A percentile compares a stretch with the other conserved stretches of the same genome.
These are phyloP conservation scores for Hymenoscyphus repandus DNA, from an alignment of 2,329 filamentous ascomycete species.

Conservation along the genomic window DNA sequence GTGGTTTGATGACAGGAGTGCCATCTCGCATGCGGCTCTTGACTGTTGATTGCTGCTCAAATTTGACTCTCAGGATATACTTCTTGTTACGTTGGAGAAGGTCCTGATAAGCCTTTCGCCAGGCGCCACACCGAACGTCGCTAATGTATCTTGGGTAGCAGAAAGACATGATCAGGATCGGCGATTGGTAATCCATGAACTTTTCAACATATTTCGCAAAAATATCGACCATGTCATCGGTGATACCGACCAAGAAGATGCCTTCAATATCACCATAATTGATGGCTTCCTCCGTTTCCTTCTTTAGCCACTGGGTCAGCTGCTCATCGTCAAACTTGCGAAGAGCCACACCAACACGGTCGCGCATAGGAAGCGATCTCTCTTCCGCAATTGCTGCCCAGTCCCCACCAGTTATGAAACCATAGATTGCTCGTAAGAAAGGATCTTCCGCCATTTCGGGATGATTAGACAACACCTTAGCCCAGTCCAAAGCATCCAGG, in stretches of 20 bases:
- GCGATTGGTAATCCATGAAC: conserved; percentile 74
- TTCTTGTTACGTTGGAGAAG: conserved; percentile 68
- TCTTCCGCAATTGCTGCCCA: conserved; percentile 73
- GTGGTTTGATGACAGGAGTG: conserved; percentile 55
- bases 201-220: conserved; percentile 71
- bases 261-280: conserved; percentile 69
- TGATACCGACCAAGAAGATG: conserved; percentile 72
- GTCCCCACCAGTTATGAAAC: conserved; percentile 69
- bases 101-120: conserved; percentile 67
- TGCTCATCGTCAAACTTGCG: conserved; percentile 58
- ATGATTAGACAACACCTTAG: conserved; percentile 23
- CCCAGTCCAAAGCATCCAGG: conserved; percentile 27
- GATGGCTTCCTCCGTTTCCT: conserved; percentile 57
- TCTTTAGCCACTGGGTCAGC: conserved; percentile 62
- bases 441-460: conserved; percentile 58
- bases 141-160: conserved; percentile 72
- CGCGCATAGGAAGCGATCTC: conserved; percentile 65
- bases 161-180: conserved; percentile 68
- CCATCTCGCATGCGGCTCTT: conserved; percentile 60
- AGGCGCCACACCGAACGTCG: conserved; percentile 69
- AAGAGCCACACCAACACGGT: conserved; percentile 70
- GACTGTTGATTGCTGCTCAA: conserved; percentile 55
- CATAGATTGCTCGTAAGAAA: conserved; percentile 74
- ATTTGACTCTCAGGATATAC: conserved; percentile 64
- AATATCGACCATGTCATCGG: conserved; percentile 66